These are phyloP conservation scores for Globisporangium apiculatum DNA, from an alignment of 352 stramenopile species.

Conservation along the genomic window DNA sequence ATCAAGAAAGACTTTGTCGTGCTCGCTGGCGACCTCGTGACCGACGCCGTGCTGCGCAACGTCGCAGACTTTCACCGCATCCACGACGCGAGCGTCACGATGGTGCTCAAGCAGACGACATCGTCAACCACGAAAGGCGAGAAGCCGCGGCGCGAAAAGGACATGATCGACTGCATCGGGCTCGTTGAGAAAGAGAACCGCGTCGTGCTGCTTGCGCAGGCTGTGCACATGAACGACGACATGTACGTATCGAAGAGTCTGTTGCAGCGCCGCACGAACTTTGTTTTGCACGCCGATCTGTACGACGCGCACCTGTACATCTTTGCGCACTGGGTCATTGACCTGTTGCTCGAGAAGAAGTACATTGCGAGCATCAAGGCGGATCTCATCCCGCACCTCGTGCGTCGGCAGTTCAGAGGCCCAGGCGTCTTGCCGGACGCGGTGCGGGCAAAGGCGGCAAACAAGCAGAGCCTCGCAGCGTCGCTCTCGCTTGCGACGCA, in stretches of 20 bases:
- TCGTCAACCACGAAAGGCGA: slow-evolving; percentile 29
- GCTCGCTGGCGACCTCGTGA: slow-evolving; percentile 69
- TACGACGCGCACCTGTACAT: slow-evolving; percentile 84
- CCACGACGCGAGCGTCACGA: slow-evolving; percentile 79
- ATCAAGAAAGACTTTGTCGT: slow-evolving; percentile 84
- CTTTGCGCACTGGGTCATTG: slow-evolving; percentile 78
- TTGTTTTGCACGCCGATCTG: slow-evolving; percentile 72
- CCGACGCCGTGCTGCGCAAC: slow-evolving; percentile 73
- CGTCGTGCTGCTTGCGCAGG: slow-evolving; percentile 61
- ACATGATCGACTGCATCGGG: slow-evolving; percentile 79
- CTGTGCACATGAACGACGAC: slow-evolving; percentile 78
- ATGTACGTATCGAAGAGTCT: slow-evolving; percentile 73
- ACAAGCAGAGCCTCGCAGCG: slow-evolving; percentile 47
- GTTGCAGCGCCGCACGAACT: slow-evolving; percentile 60
- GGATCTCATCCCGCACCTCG: slow-evolving; percentile 69
- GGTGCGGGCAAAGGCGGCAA: slow-evolving; percentile 47
- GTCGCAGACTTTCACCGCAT: slow-evolving; percentile 79
- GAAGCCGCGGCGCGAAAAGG: slow-evolving; percentile 68
- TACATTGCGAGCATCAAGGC: slow-evolving; percentile 82
- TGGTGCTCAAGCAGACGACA: slow-evolving; percentile 49
- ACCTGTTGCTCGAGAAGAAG: slow-evolving; percentile 75
- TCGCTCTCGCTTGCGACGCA: slow-evolving; percentile 53
- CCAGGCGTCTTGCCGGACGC: slow-evolving; percentile 39
- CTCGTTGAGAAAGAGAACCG: slow-evolving; percentile 60
- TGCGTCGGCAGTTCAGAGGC: slow-evolving; percentile 74